phyloP scores from a whole-genome alignment of 1,284 basidiomycete species.

The Apiotrichum sp. region DNA sequence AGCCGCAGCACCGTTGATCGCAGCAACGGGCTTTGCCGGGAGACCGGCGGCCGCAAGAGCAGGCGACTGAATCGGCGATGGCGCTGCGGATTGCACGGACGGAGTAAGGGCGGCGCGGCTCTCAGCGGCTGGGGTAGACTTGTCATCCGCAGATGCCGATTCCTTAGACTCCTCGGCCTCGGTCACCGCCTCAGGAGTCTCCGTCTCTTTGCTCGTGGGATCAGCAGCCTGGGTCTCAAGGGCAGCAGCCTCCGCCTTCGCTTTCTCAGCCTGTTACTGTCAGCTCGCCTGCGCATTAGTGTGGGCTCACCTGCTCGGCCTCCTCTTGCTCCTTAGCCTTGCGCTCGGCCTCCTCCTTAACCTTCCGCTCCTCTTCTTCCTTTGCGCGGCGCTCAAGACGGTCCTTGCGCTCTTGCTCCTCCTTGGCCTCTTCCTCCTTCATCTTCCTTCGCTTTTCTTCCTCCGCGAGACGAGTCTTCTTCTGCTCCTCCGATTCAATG shows the following conservation, averaged over 20 bases:
- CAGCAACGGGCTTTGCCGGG: conserved; percentile 44
- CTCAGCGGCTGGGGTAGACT: conserved; percentile 41
- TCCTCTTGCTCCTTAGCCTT: conserved; percentile 30
- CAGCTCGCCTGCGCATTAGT: conserved; percentile 10
- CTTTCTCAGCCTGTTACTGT: conserved; percentile 41
- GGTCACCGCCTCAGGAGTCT: conserved; percentile 41
- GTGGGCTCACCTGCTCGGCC: conserved; percentile 4
- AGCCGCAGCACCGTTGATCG: conserved; percentile 26
- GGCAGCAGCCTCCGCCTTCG: conserved; percentile 22
- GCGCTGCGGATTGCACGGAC: conserved; percentile 23
- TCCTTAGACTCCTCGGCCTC: conserved; percentile 46
- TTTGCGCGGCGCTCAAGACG: conserved; percentile 13
- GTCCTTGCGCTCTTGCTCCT: conserved; percentile 37
- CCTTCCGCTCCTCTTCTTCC: conserved; percentile 47
- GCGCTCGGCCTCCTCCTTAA: conserved; percentile 42
- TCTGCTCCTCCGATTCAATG: conserved; percentile 52
- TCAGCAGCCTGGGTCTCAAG: conserved; percentile 42
- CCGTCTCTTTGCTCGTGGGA: conserved; percentile 22
- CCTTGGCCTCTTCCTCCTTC: conserved; percentile 37
- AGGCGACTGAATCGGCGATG: conserved; percentile 37
- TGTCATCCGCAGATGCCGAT: conserved; percentile 48
- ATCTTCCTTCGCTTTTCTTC: conserved; percentile 38
- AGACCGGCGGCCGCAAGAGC: conserved; percentile 41
- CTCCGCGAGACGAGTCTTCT: conserved; percentile 43
- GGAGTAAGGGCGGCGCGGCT: conserved; percentile 30